Base-by-base conservation (phyloP, 75 land plant species). In the Isoetes taiwanensis region DNA sequence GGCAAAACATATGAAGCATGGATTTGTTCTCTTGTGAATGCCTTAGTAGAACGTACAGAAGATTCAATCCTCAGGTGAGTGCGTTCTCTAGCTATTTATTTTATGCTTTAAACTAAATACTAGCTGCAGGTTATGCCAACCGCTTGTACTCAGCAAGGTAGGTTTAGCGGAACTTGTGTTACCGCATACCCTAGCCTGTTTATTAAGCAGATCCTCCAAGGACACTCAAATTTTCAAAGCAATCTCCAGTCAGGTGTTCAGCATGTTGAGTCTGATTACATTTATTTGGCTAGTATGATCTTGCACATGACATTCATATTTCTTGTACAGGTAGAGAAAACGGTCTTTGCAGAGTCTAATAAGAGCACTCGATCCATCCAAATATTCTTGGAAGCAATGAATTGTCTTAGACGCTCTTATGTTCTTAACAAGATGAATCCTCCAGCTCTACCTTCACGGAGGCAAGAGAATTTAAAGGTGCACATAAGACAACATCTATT, bases 91-190 rank as follows among this genome's bases (percentile, higher is more conserved):
- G 2, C 42, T 57, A n/a, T 71, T 24, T 8, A 9, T 30, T 0
- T 57, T 1, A 29, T 1, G 31, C 26, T 39, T 39, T 53, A 12
- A 61, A 48, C 20, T 28, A 43, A 67, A n/a, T 14, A 10, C 32
- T 30, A 28, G 67, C 16, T 62, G 63, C 79, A 91, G 97, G 46
- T 64, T 86, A 43, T 91, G 89, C 59, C 94, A 83, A 62, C 80
- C 76, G 33, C 66, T 91, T 40, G 85, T 87, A 1, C 31, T 74
- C 19, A 34, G 66, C 46, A 91, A 86, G 71, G 66, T 78, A 30
- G 73, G 78, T 43, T 65, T 83, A 38, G 88, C 94, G 1, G 97
- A 91, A 70, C 73, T 89, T 54, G 61, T 91, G 29, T 74, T 91
- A 28, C 72, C 85, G 24, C 65, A 53, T 74, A 72, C 83, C 28